Evolutionary conservation across 1,284 basidiomycete species (phyloP).

Genomic region (Tylopilus sp.): DNA sequence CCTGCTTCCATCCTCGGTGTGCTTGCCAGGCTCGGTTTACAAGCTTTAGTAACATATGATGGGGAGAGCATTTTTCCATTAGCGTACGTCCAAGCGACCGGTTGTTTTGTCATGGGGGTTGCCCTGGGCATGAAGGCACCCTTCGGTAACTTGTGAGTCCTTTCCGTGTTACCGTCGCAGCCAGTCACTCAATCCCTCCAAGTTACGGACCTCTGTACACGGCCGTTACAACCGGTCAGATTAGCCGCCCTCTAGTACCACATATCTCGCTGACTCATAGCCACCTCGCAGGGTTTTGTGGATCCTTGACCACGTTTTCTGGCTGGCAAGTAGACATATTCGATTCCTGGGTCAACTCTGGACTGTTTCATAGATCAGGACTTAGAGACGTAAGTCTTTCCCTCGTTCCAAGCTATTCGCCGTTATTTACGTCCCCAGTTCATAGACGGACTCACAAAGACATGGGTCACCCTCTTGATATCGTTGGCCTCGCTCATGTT

Average conservation of each 20-base stretch:
- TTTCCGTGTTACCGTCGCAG: conserved; percentile 2
- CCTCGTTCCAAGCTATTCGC: neutral
- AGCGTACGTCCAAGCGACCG: conserved; percentile 85
- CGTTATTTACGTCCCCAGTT: conserved; percentile 50
- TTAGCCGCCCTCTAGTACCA: neutral
- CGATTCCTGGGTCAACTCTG: conserved; percentile 78
- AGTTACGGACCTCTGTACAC: conserved; percentile 89
- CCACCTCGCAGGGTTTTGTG: conserved; percentile 78
- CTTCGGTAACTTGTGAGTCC: conserved; percentile 70
- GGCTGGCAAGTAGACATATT: conserved; percentile 93
- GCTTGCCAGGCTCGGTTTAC: conserved; percentile 73
- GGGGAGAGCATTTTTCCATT: conserved; percentile 80
- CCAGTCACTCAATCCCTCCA: conserved; percentile 11
- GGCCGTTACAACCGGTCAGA: conserved; percentile 80
- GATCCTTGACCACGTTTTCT: conserved; percentile 95
- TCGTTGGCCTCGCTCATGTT: conserved; percentile 65
- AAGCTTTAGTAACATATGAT: conserved; percentile 69
- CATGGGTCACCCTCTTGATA: conserved; percentile 75
- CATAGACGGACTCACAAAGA: conserved; percentile 82
- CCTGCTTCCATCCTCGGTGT: conserved; percentile 79
- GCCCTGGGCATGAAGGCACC: conserved; percentile 67
- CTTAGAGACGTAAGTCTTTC: conserved; percentile 71
- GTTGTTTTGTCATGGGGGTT: conserved; percentile 92
- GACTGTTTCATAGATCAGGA: conserved; percentile 59
- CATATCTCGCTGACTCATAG: conserved; percentile 3